Conservation (phyloP, 208 protist genomes). For the Crithidia fasciculata region DNA sequence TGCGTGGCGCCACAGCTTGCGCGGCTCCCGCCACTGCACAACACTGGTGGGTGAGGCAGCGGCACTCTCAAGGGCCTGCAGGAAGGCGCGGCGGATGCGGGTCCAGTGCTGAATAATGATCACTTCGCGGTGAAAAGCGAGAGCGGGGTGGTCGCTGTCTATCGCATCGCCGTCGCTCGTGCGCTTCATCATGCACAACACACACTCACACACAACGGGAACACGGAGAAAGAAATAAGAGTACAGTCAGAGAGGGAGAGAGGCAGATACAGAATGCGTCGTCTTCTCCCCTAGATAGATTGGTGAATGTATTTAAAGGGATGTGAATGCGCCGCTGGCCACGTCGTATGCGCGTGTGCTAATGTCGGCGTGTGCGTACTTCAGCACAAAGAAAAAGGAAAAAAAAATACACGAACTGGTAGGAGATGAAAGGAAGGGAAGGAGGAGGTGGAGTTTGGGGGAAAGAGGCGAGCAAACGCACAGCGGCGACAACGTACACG, state of each 20-base stretch:
- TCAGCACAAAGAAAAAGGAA: slow-evolving; percentile 6
- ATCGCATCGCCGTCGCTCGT: slow-evolving; percentile 24
- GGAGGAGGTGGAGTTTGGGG: too few species aligned
- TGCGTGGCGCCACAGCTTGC: slow-evolving; percentile 86
- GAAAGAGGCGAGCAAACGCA: neutral
- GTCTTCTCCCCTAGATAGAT: neutral
- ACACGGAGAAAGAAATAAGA: neutral
- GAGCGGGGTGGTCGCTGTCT: slow-evolving; percentile 60
- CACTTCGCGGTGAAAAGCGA: slow-evolving; percentile 83
- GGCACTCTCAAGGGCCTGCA: slow-evolving; percentile 48
- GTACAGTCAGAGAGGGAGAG: neutral
- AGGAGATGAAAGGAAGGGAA: too few species aligned
- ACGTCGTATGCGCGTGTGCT: too few species aligned
- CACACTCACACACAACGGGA: neutral
- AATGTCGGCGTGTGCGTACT: too few species aligned
- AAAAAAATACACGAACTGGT: neutral
- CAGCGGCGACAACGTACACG: neutral
- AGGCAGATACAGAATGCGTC: neutral
- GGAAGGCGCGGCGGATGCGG: slow-evolving; percentile 66
- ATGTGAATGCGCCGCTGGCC: too few species aligned
- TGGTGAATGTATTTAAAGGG: too few species aligned
- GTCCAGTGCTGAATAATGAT: slow-evolving; percentile 77
- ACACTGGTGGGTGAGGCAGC: neutral
- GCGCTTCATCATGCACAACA: slow-evolving; percentile 57
- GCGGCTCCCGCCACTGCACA: slow-evolving; percentile 67